Evolutionary conservation across 202 grass and related monocot species (phyloP).

Genomic region (Brachypodium distachyon): DNA sequence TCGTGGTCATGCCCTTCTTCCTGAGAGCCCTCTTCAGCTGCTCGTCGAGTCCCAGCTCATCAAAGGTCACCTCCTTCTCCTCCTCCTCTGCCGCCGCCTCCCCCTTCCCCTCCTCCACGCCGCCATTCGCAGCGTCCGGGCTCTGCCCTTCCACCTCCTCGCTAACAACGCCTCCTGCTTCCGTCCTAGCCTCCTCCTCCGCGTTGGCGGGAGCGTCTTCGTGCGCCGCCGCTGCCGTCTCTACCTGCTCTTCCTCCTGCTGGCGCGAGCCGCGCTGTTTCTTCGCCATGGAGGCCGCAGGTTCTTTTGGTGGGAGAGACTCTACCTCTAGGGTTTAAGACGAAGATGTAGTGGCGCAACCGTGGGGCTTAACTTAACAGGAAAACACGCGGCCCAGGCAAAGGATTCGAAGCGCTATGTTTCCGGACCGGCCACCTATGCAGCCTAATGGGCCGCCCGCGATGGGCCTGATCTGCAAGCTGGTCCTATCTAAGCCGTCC

Average conservation of each 20-base stretch:
- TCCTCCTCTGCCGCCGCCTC: background rate
- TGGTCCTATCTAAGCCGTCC: background rate
- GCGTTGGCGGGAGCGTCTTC: background rate
- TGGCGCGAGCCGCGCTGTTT: constrained; percentile 17
- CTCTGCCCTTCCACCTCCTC: background rate
- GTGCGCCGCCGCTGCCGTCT: background rate
- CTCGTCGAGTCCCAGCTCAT: constrained; percentile 71
- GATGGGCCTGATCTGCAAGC: background rate
- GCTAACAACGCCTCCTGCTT: background rate
- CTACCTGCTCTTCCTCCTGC: constrained; percentile 25
- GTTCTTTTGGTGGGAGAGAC: background rate
- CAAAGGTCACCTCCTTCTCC: constrained; percentile 53
- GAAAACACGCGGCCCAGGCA: background rate
- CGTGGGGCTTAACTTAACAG: background rate
- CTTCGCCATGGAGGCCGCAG: constrained; percentile 3
- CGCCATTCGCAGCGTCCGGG: background rate
- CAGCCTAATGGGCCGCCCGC: background rate
- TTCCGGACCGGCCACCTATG: background rate
- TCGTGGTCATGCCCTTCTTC: constrained; percentile 60
- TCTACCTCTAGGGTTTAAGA: constrained; percentile 34
- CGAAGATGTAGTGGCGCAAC: background rate
- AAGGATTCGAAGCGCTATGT: background rate
- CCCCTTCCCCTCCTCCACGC: background rate
- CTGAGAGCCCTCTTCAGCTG: constrained; percentile 71
- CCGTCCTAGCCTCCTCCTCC: constrained; percentile 12